These are phyloP conservation scores for Nitzschia sp. DNA, from an alignment of 108 stramenopile species.

Conservation along the genomic window DNA sequence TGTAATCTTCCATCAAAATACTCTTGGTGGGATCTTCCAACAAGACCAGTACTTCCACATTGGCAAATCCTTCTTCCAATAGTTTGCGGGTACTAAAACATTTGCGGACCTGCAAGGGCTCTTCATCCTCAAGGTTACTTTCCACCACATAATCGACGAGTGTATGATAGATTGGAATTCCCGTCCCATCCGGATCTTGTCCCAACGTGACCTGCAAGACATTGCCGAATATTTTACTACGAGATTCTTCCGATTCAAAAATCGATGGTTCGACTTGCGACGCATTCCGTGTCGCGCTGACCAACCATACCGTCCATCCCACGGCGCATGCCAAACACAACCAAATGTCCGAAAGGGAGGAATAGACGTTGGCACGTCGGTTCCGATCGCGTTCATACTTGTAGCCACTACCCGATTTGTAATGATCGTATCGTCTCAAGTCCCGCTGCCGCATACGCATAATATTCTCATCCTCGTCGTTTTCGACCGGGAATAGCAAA, in stretches of 20 bases:
- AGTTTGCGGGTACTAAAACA: slow-evolving; percentile 37
- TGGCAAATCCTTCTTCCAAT: slow-evolving; percentile 59
- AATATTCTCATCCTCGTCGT: neutral
- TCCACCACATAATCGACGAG: slow-evolving; percentile 52
- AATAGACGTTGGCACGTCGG: neutral
- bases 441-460: neutral
- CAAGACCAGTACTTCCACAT: slow-evolving; percentile 50
- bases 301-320: slow-evolving; percentile 43
- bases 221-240: slow-evolving; percentile 35
- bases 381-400: neutral
- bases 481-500: neutral
- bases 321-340: slow-evolving; percentile 49
- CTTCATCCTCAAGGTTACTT: slow-evolving; percentile 3
- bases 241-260: slow-evolving; percentile 27
- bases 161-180: slow-evolving; percentile 50
- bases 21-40: slow-evolving; percentile 44
- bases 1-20: slow-evolving; percentile 39
- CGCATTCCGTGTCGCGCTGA: slow-evolving; percentile 20
- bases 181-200: slow-evolving; percentile 38
- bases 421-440: slow-evolving; percentile 14
- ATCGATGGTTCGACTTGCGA: slow-evolving; percentile 12
- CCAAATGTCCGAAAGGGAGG: slow-evolving; percentile 41
- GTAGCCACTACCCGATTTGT: slow-evolving; percentile 4
- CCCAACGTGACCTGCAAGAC: slow-evolving; percentile 42
- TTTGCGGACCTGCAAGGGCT: slow-evolving; percentile 51